phyloP scores from a whole-genome alignment of 805 yeast genomes.

The Candida pseudoglaebosa region DNA sequence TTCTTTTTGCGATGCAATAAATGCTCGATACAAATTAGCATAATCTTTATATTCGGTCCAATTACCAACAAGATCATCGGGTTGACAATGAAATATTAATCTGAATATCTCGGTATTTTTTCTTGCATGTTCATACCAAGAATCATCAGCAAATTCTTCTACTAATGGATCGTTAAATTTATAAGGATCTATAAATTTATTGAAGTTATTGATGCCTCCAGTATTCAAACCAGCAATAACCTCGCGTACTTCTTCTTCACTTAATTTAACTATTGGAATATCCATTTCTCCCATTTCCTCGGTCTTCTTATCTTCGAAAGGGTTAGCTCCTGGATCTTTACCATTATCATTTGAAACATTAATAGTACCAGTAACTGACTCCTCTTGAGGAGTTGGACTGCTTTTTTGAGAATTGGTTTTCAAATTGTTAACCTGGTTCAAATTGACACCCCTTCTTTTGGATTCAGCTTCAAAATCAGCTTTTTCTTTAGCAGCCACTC shows the following conservation, averaged over 20 bases:
- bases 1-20: constrained; percentile 36
- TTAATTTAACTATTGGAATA: constrained; percentile 42
- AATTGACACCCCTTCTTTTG: constrained; percentile 34
- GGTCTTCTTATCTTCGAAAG: not conserved
- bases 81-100: constrained; percentile 88
- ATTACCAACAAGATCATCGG: constrained; percentile 83
- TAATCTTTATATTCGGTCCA: constrained; percentile 87
- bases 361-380: constrained; percentile 10
- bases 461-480: constrained; percentile 36
- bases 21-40: constrained; percentile 57
- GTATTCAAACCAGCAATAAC: constrained; percentile 38
- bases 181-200: constrained; percentile 76
- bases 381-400: constrained; percentile 1
- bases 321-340: not conserved
- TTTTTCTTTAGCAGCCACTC: constrained; percentile 53
- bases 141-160: constrained; percentile 77
- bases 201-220: constrained; percentile 29
- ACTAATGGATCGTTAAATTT: constrained; percentile 82
- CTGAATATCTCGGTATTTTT: constrained; percentile 80
- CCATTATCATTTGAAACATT: constrained; percentile 6
- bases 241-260: constrained; percentile 40
- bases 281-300: constrained; percentile 8
- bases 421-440: constrained; percentile 6
- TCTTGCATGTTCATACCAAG: constrained; percentile 80
- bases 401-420: constrained; percentile 1